These are phyloP conservation scores for Pezicula neosporulosa DNA, from an alignment of 2,329 filamentous ascomycete genomes.

Conservation along the genomic window DNA sequence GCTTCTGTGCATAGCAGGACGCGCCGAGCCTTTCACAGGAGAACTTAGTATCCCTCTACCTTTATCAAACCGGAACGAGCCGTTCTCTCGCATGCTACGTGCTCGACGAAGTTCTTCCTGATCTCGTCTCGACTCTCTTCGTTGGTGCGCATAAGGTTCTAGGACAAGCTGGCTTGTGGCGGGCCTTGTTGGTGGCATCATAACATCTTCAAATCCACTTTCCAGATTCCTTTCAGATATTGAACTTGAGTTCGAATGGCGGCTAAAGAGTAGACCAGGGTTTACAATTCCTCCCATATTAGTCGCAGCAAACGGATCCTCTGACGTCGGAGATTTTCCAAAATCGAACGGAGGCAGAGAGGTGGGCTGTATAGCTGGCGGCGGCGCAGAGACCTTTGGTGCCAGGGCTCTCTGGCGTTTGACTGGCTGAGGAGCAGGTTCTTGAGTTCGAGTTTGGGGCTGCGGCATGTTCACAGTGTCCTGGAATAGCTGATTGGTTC, in stretches of 20 bases:
- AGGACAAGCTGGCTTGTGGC: conserved; percentile 22
- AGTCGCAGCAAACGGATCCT: conserved; percentile 49
- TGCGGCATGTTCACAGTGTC: conserved; percentile 30
- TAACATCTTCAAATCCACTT: conserved; percentile 20
- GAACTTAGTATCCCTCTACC: conserved; percentile 25
- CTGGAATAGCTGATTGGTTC: conserved; percentile 52
- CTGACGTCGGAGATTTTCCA: conserved; percentile 33
- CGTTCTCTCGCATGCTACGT: conserved; percentile 19
- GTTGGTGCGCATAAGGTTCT: conserved; percentile 29
- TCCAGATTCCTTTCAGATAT: conserved; percentile 11
- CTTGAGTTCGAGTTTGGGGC: conserved; percentile 16
- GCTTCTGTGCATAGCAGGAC: conserved; percentile 23
- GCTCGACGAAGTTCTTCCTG: conserved; percentile 25
- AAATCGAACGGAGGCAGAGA: conserved; percentile 37
- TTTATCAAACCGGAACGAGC: conserved; percentile 17
- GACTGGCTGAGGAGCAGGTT: conserved; percentile 33
- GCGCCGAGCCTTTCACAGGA: conserved; percentile 24
- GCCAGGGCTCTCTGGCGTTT: conserved; percentile 45
- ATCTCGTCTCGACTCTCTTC: conserved; percentile 25
- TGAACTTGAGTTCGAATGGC: conserved; percentile 29
- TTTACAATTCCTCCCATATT: conserved; percentile 49
- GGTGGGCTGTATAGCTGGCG: conserved; percentile 33
- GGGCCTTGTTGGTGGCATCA: conserved; percentile 21
- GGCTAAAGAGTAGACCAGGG: conserved; percentile 55
- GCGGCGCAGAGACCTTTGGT: conserved; percentile 29